These are phyloP conservation scores for Penicillium frequentans DNA, from an alignment of 2,329 filamentous ascomycete species.

Conservation along the genomic window DNA sequence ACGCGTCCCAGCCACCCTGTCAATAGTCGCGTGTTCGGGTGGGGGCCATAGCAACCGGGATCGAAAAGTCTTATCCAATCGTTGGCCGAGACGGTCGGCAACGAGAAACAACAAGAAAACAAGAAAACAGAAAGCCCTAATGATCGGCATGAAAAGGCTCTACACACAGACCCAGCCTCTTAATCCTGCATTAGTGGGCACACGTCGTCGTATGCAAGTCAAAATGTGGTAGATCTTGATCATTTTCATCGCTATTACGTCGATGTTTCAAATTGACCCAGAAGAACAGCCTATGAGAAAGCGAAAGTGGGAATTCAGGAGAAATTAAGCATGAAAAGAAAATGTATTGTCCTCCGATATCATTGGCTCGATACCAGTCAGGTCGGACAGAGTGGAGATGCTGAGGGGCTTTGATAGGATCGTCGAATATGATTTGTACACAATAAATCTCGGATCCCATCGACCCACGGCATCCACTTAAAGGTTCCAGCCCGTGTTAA, in stretches of 20 bases:
- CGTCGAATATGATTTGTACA: neutral
- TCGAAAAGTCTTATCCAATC: neutral
- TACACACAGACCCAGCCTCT: neutral
- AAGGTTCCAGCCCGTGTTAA: slow-evolving; percentile 1
- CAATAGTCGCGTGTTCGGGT: neutral
- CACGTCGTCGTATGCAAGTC: neutral
- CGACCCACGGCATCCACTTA: neutral
- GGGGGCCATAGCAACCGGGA: neutral
- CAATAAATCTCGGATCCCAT: neutral
- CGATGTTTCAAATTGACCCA: slow-evolving; percentile 3
- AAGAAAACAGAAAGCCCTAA: neutral
- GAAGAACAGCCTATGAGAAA: neutral
- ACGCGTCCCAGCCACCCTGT: neutral
- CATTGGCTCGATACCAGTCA: neutral
- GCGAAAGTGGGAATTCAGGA: neutral
- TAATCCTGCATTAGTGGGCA: neutral
- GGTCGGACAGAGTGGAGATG: neutral
- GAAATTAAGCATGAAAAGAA: neutral
- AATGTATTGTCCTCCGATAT: neutral
- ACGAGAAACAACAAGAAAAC: neutral
- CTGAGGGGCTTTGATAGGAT: neutral
- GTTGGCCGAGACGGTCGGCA: neutral
- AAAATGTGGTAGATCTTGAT: neutral
- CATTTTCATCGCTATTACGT: neutral
- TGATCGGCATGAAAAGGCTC: neutral